A percentile compares a stretch with the other conserved stretches of the same genome.
These are phyloP conservation scores for Gardenia jasminoides DNA, from an alignment of 257 asterid genomes.

Conservation along the genomic window DNA sequence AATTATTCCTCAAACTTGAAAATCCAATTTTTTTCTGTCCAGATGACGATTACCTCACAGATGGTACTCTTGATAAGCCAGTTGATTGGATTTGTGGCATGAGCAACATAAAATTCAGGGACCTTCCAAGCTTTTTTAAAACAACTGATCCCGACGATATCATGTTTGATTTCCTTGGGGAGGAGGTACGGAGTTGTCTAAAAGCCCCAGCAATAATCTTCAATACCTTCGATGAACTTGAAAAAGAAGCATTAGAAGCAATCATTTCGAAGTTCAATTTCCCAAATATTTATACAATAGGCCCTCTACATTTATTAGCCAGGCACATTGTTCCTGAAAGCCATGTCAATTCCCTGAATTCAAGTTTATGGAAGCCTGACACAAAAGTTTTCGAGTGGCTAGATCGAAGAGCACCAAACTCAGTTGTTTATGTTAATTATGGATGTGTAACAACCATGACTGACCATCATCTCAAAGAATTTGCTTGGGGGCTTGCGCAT, in stretches of 20 bases:
- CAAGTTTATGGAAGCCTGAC: constrained; percentile 41
- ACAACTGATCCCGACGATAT: constrained; percentile 59
- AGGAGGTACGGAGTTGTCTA: constrained; percentile 43
- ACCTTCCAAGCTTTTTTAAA: constrained; percentile 49
- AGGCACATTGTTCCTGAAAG: constrained; percentile 16
- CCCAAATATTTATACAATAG: constrained; percentile 40
- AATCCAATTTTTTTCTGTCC: background rate
- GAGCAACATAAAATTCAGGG: constrained; percentile 42
- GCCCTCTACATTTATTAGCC: constrained; percentile 47
- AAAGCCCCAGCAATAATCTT: constrained; percentile 45
- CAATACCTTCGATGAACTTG: constrained; percentile 50
- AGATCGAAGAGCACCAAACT: constrained; percentile 25
- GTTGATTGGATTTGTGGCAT: constrained; percentile 53
- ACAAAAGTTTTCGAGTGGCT: constrained; percentile 44
- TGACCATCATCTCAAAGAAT: constrained; percentile 36
- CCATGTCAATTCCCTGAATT: constrained; percentile 29
- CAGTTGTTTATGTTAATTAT: constrained; percentile 55
- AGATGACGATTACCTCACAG: constrained; percentile 48
- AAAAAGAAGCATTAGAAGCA: constrained; percentile 36
- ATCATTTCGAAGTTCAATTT: constrained; percentile 34
- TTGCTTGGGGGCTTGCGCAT: constrained; percentile 56
- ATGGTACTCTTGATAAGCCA: constrained; percentile 47
- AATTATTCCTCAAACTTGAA: background rate
- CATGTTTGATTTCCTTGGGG: constrained; percentile 47
- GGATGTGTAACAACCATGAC: constrained; percentile 58